Conservation (phyloP, 78 protist genomes). For the Bigelowiella natans region DNA sequence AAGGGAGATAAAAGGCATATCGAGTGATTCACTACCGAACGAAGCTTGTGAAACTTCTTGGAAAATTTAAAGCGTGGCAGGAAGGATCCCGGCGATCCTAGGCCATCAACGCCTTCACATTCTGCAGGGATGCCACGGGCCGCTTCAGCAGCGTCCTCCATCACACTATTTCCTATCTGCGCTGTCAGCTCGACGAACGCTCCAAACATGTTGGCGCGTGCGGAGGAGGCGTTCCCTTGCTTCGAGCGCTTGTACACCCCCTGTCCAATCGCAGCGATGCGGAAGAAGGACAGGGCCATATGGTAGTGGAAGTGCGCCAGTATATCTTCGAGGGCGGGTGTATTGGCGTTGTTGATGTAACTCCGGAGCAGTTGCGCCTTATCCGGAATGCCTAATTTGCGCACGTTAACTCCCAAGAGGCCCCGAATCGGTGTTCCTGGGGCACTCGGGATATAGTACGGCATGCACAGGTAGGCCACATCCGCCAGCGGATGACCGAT, state of each 20-base stretch:
- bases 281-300: not conserved
- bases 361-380: not conserved
- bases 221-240: not conserved
- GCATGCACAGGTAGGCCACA: not conserved
- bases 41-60: not conserved
- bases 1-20: too few species aligned
- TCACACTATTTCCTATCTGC: too few species aligned
- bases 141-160: too few species aligned
- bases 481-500: slow-evolving; percentile 46
- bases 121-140: too few species aligned
- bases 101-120: not conserved
- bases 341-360: not conserved
- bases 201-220: too few species aligned
- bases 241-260: not conserved
- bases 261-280: not conserved
- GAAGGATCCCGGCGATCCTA: not conserved
- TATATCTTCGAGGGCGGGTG: not conserved
- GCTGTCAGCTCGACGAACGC: too few species aligned
- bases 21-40: too few species aligned
- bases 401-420: too few species aligned
- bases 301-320: not conserved
- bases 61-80: not conserved
- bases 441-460: slow-evolving; percentile 16
- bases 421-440: not conserved
- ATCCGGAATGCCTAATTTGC: too few species aligned